phyloP scores from a whole-genome alignment of 257 asterid genomes.

The Nicotiana knightiana region DNA sequence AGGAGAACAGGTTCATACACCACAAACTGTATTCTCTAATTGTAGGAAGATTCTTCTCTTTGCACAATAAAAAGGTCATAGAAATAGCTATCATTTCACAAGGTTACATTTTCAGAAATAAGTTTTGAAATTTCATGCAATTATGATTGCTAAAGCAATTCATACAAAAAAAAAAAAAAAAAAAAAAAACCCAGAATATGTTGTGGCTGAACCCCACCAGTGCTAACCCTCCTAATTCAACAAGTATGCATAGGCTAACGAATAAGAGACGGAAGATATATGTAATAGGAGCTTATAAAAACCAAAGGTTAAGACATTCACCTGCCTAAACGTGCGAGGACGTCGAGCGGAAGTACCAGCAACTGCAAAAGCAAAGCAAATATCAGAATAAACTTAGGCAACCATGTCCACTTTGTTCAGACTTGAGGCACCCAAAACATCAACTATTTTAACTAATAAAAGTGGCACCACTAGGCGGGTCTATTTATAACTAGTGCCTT shows the following conservation, averaged over 20 bases:
- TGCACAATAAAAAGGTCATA: not conserved
- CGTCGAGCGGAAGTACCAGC: slow-evolving; percentile 83
- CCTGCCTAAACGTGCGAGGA: slow-evolving; percentile 83
- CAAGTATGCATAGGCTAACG: not conserved
- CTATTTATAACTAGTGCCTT: not conserved
- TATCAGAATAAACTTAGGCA: not conserved
- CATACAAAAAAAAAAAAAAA: not conserved
- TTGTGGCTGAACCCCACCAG: not conserved
- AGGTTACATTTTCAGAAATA: not conserved
- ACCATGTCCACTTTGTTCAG: not conserved
- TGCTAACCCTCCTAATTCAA: not conserved
- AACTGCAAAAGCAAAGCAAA: slow-evolving; percentile 34
- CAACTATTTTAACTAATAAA: not conserved
- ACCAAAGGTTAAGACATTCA: slow-evolving; percentile 8
- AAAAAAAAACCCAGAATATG: no score
- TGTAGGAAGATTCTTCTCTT: not conserved
- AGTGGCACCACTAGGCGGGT: not conserved
- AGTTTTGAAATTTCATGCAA: not conserved
- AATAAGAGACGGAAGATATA: not conserved
- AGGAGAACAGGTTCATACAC: not conserved
- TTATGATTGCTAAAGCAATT: not conserved
- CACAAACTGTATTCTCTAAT: not conserved
- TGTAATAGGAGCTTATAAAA: not conserved
- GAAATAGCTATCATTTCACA: not conserved
- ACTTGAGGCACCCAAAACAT: not conserved